Evolutionary conservation across 2,329 filamentous ascomycete genomes (phyloP).

Genomic region (Lachnellula willkommii): DNA sequence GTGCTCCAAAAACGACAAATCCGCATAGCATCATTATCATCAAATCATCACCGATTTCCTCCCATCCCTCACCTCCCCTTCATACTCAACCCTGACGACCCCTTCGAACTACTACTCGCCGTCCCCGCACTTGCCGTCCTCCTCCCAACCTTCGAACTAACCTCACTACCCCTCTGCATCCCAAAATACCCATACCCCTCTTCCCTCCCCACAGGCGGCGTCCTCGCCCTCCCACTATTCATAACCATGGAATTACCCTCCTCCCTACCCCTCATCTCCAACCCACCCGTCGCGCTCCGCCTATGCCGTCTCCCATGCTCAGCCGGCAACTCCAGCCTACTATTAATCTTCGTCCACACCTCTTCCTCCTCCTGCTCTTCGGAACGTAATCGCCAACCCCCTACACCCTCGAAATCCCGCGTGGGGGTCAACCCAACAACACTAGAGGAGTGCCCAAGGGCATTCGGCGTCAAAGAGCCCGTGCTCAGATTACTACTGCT

Average conservation of each 20-base stretch:
- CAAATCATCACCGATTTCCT: constrained; percentile 5
- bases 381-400: constrained; percentile 49
- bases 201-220: constrained; percentile 34
- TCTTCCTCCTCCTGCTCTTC: constrained; percentile 36
- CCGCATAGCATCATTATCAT: constrained; percentile 2
- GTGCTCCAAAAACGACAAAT: constrained; percentile 1
- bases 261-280: constrained; percentile 22
- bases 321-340: constrained; percentile 43
- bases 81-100: constrained; percentile 22
- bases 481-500: constrained; percentile 24
- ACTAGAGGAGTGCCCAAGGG: constrained; percentile 21
- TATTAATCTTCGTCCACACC: constrained; percentile 49
- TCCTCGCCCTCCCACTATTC: constrained; percentile 46
- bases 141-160: constrained; percentile 14
- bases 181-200: constrained; percentile 18
- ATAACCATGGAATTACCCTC: constrained; percentile 29
- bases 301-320: constrained; percentile 41
- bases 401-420: constrained; percentile 55
- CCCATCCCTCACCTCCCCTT: constrained; percentile 17
- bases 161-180: constrained; percentile 3
- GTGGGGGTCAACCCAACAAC: constrained; percentile 42
- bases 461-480: constrained; percentile 20
- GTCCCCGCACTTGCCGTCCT: constrained; percentile 10
- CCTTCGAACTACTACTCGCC: constrained; percentile 23
- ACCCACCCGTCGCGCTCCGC: constrained; percentile 33